Evolutionary conservation across 768 basidiomycete species (phyloP).

Genomic region (Amanita fuliginea): DNA sequence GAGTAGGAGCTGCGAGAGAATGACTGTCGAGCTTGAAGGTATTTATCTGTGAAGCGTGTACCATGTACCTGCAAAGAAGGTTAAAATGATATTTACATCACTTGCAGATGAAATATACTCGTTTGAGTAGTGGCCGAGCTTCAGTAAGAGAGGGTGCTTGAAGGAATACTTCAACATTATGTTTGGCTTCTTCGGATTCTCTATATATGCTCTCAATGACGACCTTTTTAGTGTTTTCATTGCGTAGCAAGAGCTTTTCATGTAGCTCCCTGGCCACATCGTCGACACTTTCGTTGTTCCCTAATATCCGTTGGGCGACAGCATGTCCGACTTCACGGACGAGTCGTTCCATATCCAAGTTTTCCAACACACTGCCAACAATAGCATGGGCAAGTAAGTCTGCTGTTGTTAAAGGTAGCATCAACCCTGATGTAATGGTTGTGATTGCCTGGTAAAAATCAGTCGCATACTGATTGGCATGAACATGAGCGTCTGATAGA

Average conservation of each 20-base stretch:
- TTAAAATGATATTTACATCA: constrained; percentile 3
- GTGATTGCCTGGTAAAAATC: constrained; percentile 94
- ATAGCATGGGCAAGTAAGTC: constrained; percentile 93
- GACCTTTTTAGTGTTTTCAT: constrained; percentile 95
- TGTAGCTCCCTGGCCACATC: constrained; percentile 93
- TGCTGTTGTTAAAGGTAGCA: constrained; percentile 94
- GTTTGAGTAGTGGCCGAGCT: constrained; percentile 68
- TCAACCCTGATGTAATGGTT: constrained; percentile 86
- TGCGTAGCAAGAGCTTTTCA: constrained; percentile 79
- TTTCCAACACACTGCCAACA: constrained; percentile 92
- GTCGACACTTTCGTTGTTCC: constrained; percentile 92
- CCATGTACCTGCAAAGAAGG: constrained; percentile 59
- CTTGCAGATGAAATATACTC: constrained; percentile 34
- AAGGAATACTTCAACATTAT: constrained; percentile 84
- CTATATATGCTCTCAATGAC: constrained; percentile 95
- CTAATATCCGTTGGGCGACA: constrained; percentile 84
- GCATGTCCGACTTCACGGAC: constrained; percentile 92
- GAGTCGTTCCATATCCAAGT: constrained; percentile 95
- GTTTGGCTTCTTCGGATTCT: constrained; percentile 76
- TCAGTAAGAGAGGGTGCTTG: constrained; percentile 58
- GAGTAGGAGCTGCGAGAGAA: constrained; percentile 43
- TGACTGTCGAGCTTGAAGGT: constrained; percentile 63
- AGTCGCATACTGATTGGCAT: constrained; percentile 56
- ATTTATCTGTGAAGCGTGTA: constrained; percentile 97
- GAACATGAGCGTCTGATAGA: not conserved